Base-by-base conservation (phyloP, 148 eudicot genomes). In the Beta vulgaris region DNA sequence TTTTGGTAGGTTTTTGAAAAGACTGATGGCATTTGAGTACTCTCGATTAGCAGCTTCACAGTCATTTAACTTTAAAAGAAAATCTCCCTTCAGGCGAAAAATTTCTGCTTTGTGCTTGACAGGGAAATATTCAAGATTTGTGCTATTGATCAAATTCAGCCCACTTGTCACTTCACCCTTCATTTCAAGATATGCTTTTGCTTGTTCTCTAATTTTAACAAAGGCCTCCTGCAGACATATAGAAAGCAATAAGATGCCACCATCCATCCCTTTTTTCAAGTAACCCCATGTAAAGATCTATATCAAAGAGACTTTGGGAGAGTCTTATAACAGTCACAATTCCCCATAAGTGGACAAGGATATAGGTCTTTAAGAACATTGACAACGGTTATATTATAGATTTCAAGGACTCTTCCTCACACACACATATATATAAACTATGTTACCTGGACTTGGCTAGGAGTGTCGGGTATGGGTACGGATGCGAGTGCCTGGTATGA, bases 121-220 rank as follows among this genome's bases (percentile, higher is more conserved):
- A 7, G 96, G 89, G 80, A 95, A 95, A 85, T 95, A 95, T 77
- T 95, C 99, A 76, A 95, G 91, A 86, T 92, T 92, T 70, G 99
- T 95, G 72, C 90, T 88, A 67, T 86, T 92, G 69, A 92, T 90
- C 87, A 95, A 80, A 86, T 88, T 92, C 79, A 95, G 89, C 55
- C 99, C 99, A 81, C 86, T 91, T 16, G 89, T 83, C 32, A 92
- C 91, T 78, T 95, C 99, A 48, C 90, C 96, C 83, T 95, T 95
- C 94, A 95, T 92, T 81, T 95, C 99, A 44, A 92, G 86, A 81
- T 89, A 91, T 44, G 99, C 97, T 81, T 92, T 95, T 66, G 99
- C 97, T 81, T 95, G 99, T 80, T 95, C 99, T 79, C 91, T 91
- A 65, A 95, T 92, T 82, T 95, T 95, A 40, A 92, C 84, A 57